Conservation (phyloP, 108 stramenopile genomes). For the Parietichytrium sp. region DNA sequence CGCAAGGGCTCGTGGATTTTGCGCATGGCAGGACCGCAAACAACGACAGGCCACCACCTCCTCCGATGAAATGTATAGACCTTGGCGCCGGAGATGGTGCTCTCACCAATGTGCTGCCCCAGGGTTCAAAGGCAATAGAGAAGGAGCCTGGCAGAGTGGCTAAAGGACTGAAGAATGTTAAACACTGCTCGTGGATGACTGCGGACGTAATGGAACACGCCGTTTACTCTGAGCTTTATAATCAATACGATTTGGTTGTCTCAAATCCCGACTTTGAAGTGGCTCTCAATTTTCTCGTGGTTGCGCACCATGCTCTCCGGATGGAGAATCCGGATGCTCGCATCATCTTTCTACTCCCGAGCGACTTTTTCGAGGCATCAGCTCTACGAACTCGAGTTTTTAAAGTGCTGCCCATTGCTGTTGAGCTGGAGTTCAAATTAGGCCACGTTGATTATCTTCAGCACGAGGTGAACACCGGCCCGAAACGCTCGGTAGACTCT, state of each 20-base stretch:
- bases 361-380: conserved; percentile 29
- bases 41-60: too few relatives aligned
- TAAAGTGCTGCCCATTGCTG: conserved; percentile 4
- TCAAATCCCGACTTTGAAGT: conserved; percentile 25
- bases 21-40: too few relatives aligned
- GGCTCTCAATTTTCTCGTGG: not conserved
- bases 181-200: not conserved
- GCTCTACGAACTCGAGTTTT: not conserved
- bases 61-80: not conserved
- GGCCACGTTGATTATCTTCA: conserved; percentile 9
- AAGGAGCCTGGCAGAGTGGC: not conserved
- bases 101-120: not conserved
- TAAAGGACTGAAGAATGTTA: not conserved
- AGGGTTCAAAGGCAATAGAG: not conserved
- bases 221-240: not conserved
- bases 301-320: not conserved
- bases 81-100: conserved; percentile 11
- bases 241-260: not conserved
- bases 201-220: not conserved
- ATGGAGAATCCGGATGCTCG: conserved; percentile 5
- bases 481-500: conserved; percentile 9
- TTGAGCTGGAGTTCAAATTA: conserved; percentile 11
- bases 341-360: conserved; percentile 1
- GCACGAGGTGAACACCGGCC: too few relatives aligned
- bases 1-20: too few relatives aligned